Percentiles rank a stretch among this genome's conserved stretches.
Conservation (phyloP, 2,329 filamentous ascomycete species). For the Apiospora saccharicola region DNA sequence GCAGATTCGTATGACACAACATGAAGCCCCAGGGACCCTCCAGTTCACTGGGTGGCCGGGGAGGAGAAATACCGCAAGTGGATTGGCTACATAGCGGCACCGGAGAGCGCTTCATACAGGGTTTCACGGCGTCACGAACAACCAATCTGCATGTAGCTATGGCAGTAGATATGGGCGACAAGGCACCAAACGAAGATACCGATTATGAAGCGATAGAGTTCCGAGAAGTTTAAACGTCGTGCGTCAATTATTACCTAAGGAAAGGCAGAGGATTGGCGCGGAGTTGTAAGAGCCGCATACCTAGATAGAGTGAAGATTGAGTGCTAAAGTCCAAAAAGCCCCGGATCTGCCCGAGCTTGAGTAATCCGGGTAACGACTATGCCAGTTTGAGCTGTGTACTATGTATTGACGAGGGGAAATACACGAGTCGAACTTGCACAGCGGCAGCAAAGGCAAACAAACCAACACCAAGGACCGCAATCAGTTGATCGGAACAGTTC, state of each 20-base stretch:
- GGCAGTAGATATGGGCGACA: too few relatives aligned
- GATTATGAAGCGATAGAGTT: not conserved
- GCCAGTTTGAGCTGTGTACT: not conserved
- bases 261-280: not conserved
- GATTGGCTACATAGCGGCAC: not conserved
- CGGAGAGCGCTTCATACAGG: not conserved
- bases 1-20: not conserved
- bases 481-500: not conserved
- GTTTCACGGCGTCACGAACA: not conserved
- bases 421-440: not conserved
- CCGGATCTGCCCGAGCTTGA: not conserved
- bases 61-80: conserved; percentile 1
- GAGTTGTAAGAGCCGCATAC: conserved; percentile 9
- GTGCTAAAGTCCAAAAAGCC: not conserved
- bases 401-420: too few relatives aligned
- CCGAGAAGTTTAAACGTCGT: not conserved
- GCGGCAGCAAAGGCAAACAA: too few relatives aligned
- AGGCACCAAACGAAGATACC: not conserved
- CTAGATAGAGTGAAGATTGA: not conserved
- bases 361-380: not conserved
- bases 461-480: not conserved
- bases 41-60: not conserved
- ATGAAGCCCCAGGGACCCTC: not conserved
- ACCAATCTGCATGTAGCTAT: not conserved
- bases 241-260: not conserved